Evolutionary conservation across 2,329 filamentous ascomycete species (phyloP).

Genomic region (Aspergillus ruber): DNA sequence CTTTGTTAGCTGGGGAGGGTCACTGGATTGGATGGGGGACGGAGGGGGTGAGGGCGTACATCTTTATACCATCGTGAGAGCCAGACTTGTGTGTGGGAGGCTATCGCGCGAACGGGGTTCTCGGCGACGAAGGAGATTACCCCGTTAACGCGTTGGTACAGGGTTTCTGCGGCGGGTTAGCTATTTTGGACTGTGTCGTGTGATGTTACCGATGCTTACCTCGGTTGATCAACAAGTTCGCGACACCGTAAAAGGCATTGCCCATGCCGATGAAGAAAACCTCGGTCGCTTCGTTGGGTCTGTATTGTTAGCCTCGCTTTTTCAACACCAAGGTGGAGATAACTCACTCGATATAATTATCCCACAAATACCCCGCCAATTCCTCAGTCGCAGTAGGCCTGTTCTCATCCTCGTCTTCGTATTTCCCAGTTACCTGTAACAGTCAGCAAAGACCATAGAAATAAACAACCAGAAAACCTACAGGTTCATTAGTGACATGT

Average conservation of each 20-base stretch:
- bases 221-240: slow-evolving; percentile 71
- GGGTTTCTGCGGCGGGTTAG: slow-evolving; percentile 39
- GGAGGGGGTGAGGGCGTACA: slow-evolving; percentile 28
- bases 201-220: slow-evolving; percentile 43
- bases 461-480: slow-evolving; percentile 26
- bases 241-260: slow-evolving; percentile 77
- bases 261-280: slow-evolving; percentile 85
- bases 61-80: slow-evolving; percentile 77
- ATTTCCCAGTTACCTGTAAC: slow-evolving; percentile 24
- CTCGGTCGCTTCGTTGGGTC: slow-evolving; percentile 60
- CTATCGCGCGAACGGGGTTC: slow-evolving; percentile 67
- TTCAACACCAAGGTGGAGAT: too few species aligned
- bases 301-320: slow-evolving; percentile 12
- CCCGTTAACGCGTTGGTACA: slow-evolving; percentile 61
- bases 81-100: slow-evolving; percentile 63
- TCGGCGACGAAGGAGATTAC: slow-evolving; percentile 77
- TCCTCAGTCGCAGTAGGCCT: slow-evolving; percentile 59
- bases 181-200: neutral
- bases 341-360: slow-evolving; percentile 77
- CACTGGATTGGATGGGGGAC: neutral
- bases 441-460: slow-evolving; percentile 16
- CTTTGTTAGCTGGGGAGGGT: slow-evolving; percentile 1
- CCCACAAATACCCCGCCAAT: slow-evolving; percentile 83
- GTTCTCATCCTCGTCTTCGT: slow-evolving; percentile 43
- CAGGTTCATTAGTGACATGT: slow-evolving; percentile 60